Evolutionary conservation across 306 rosid genomes (phyloP).

Genomic region (Pachyrhizus erosus): DNA sequence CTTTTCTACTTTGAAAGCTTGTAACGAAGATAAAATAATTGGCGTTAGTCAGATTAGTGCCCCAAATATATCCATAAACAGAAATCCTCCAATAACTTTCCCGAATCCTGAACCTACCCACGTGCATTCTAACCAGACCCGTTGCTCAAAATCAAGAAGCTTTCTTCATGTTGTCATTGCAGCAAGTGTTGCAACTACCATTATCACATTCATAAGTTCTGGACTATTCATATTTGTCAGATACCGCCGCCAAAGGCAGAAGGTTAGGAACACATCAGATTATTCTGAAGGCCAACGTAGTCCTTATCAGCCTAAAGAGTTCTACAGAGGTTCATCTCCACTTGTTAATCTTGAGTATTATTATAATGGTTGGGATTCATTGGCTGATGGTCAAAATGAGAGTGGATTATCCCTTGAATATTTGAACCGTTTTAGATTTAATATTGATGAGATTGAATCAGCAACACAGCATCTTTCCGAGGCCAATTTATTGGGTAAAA

Average conservation of each 20-base stretch:
- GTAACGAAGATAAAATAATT: slow-evolving; percentile 36
- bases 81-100: slow-evolving; percentile 35
- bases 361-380: slow-evolving; percentile 72
- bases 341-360: slow-evolving; percentile 76
- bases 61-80: slow-evolving; percentile 35
- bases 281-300: slow-evolving; percentile 62
- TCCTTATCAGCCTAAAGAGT: slow-evolving; percentile 63
- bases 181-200: slow-evolving; percentile 53
- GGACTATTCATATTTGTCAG: slow-evolving; percentile 50
- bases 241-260: slow-evolving; percentile 68
- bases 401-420: slow-evolving; percentile 57
- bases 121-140: slow-evolving; percentile 53
- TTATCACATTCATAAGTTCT: slow-evolving; percentile 43
- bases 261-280: slow-evolving; percentile 59
- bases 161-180: slow-evolving; percentile 56
- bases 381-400: slow-evolving; percentile 56
- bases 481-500: slow-evolving; percentile 69
- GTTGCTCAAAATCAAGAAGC: slow-evolving; percentile 57
- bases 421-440: slow-evolving; percentile 59
- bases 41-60: slow-evolving; percentile 34
- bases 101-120: slow-evolving; percentile 52
- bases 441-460: slow-evolving; percentile 83
- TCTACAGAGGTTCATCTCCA: slow-evolving; percentile 72
- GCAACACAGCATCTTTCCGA: slow-evolving; percentile 85
- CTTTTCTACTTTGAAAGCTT: slow-evolving; percentile 59